phyloP scores from a whole-genome alignment of 805 yeast species.

The Crinitomyces ghanaensis region DNA sequence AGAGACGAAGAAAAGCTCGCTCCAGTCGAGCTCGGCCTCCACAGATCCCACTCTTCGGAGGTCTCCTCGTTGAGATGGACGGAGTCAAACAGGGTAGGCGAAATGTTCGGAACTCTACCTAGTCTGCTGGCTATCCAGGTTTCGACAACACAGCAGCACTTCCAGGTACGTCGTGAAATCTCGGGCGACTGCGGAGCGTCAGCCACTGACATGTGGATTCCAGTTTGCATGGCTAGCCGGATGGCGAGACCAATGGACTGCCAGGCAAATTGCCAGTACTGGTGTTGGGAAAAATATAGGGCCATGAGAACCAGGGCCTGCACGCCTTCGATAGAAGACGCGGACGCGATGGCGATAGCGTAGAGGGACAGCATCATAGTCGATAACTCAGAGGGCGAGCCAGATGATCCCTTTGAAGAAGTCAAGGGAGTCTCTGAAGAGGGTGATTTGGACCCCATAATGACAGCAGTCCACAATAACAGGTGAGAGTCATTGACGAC shows the following conservation, averaged over 20 bases:
- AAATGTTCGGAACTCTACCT: slow-evolving; percentile 6
- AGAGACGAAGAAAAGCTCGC: not conserved
- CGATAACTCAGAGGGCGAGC: no score
- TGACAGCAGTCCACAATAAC: not conserved
- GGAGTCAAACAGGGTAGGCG: slow-evolving; percentile 3
- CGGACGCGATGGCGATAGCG: not conserved
- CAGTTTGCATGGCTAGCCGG: slow-evolving; percentile 7
- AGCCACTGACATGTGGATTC: slow-evolving; percentile 4
- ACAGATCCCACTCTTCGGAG: slow-evolving; percentile 11
- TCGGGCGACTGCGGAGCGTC: slow-evolving; percentile 1
- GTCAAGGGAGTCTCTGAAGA: no score
- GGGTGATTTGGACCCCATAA: no score
- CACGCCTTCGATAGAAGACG: slow-evolving; percentile 4
- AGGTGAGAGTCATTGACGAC: not conserved
- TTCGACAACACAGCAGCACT: slow-evolving; percentile 10
- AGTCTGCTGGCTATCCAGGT: slow-evolving; percentile 7
- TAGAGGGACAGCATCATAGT: not conserved
- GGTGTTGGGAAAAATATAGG: slow-evolving; percentile 5
- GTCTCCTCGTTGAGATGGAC: slow-evolving; percentile 6
- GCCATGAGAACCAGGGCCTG: slow-evolving; percentile 7
- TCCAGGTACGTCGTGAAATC: slow-evolving; percentile 9
- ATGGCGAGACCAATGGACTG: slow-evolving; percentile 8
- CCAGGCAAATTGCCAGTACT: slow-evolving; percentile 9
- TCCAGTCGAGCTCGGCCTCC: slow-evolving; percentile 7
- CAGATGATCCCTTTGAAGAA: no score